phyloP scores from a whole-genome alignment of 257 asterid genomes.

The Solanum virginianum region DNA sequence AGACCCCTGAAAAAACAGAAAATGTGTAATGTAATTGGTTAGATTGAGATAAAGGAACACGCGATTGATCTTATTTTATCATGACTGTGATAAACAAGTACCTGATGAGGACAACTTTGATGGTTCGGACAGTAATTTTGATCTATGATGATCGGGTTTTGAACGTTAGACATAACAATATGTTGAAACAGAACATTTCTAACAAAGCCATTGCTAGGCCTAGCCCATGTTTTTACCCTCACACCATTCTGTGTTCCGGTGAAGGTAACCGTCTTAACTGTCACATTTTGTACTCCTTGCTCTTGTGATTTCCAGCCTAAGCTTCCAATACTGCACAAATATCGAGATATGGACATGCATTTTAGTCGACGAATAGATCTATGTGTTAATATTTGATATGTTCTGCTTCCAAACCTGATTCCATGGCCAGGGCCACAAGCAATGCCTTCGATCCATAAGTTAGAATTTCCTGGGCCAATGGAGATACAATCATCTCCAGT shows the following conservation, averaged over 20 bases:
- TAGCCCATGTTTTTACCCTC: constrained; percentile 11
- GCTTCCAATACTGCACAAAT: constrained; percentile 7
- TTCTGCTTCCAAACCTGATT: constrained; percentile 9
- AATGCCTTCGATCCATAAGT: constrained; percentile 11
- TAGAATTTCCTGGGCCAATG: constrained; percentile 18
- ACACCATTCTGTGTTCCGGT: not conserved
- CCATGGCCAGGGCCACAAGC: constrained; percentile 28
- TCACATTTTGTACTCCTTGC: constrained; percentile 5
- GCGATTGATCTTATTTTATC: not conserved
- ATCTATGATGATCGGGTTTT: constrained; percentile 9
- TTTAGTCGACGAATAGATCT: no score
- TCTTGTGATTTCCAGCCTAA: constrained; percentile 4
- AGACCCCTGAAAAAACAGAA: not conserved
- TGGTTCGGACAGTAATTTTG: constrained; percentile 7
- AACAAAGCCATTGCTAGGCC: constrained; percentile 4
- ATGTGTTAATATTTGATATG: not conserved
- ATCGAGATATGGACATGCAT: not conserved
- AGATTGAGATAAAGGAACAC: not conserved
- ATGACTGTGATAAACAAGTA: not conserved
- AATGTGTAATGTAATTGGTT: not conserved
- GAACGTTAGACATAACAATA: constrained; percentile 2
- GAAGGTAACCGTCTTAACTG: not conserved
- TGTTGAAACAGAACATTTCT: not conserved
- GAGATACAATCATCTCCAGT: constrained; percentile 29
- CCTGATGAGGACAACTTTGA: constrained; percentile 6